Evolutionary conservation across 2,329 filamentous ascomycete species (phyloP).

Genomic region (Exserohilum turcica): DNA sequence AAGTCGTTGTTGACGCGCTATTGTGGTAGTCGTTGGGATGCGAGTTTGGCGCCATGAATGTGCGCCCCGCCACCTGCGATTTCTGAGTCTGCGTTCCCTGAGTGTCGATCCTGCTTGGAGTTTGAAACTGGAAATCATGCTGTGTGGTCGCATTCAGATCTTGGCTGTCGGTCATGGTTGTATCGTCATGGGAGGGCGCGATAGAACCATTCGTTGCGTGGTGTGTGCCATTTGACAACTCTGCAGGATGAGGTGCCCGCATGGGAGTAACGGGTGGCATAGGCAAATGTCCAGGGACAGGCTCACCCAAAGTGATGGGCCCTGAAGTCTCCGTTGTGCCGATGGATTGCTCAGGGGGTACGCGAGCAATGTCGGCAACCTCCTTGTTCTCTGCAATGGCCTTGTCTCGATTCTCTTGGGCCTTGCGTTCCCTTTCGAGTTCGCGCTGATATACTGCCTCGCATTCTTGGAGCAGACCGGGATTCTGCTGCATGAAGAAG

Average conservation of each 20-base stretch:
- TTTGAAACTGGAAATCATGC: slow-evolving; percentile 41
- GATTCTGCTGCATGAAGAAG: slow-evolving; percentile 63
- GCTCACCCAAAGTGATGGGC: slow-evolving; percentile 64
- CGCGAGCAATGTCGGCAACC: slow-evolving; percentile 47
- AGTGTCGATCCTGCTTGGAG: slow-evolving; percentile 36
- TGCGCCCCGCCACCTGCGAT: slow-evolving; percentile 68
- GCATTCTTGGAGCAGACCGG: slow-evolving; percentile 66
- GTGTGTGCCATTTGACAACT: slow-evolving; percentile 63
- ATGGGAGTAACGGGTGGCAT: slow-evolving; percentile 53
- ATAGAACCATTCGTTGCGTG: slow-evolving; percentile 51
- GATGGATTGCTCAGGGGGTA: slow-evolving; percentile 50
- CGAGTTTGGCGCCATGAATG: slow-evolving; percentile 63
- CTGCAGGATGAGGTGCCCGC: slow-evolving; percentile 52
- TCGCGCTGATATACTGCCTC: slow-evolving; percentile 76
- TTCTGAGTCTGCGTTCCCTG: slow-evolving; percentile 57
- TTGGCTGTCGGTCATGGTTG: slow-evolving; percentile 53
- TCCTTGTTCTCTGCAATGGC: slow-evolving; percentile 47
- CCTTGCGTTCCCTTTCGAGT: slow-evolving; percentile 66
- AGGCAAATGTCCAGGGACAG: slow-evolving; percentile 58
- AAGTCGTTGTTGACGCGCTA: slow-evolving; percentile 85
- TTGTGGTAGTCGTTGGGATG: slow-evolving; percentile 71
- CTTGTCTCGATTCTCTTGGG: slow-evolving; percentile 59
- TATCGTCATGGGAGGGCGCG: slow-evolving; percentile 51
- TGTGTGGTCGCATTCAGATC: slow-evolving; percentile 41
- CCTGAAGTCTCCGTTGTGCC: slow-evolving; percentile 52